Conservation (phyloP, 768 basidiomycete species). For the Terana coerulea region DNA sequence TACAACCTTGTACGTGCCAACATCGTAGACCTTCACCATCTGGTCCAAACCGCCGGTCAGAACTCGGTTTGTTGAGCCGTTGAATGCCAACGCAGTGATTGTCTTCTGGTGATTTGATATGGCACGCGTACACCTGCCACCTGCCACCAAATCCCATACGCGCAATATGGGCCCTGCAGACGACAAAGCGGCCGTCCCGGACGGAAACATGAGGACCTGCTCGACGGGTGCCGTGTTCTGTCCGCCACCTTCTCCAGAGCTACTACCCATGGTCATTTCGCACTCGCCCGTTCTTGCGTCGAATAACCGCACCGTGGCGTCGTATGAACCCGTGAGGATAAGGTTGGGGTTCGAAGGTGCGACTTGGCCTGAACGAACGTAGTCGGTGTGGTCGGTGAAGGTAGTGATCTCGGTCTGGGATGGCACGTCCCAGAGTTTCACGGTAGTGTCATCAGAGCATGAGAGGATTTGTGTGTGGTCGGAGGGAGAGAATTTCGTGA, state of each 20-base stretch:
- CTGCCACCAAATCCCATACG: conserved; percentile 93
- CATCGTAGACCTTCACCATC: conserved; percentile 98
- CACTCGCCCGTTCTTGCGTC: conserved; percentile 81
- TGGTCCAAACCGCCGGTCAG: conserved; percentile 92
- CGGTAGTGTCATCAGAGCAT: conserved; percentile 94
- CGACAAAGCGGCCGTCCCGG: conserved; percentile 81
- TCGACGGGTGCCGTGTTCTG: conserved; percentile 69
- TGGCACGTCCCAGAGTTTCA: conserved; percentile 92
- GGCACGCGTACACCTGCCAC: conserved; percentile 84
- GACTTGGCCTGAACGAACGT: conserved; percentile 90
- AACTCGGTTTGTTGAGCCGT: conserved; percentile 69
- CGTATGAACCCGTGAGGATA: conserved; percentile 91
- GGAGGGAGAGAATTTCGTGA: conserved; percentile 84
- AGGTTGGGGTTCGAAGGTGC: conserved; percentile 80
- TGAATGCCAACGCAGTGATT: conserved; percentile 83
- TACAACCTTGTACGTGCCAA: conserved; percentile 88
- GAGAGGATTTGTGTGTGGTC: conserved; percentile 84
- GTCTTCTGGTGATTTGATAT: conserved; percentile 99
- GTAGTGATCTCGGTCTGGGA: conserved; percentile 77
- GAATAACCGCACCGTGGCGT: conserved; percentile 84
- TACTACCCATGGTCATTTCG: conserved; percentile 74
- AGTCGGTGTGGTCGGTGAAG: conserved; percentile 87
- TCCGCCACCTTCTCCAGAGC: conserved; percentile 24
- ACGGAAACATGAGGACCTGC: conserved; percentile 88
- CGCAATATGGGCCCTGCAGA: conserved; percentile 90